These are phyloP conservation scores for Pisolithus tinctorius DNA, from an alignment of 768 basidiomycete species.

Conservation along the genomic window DNA sequence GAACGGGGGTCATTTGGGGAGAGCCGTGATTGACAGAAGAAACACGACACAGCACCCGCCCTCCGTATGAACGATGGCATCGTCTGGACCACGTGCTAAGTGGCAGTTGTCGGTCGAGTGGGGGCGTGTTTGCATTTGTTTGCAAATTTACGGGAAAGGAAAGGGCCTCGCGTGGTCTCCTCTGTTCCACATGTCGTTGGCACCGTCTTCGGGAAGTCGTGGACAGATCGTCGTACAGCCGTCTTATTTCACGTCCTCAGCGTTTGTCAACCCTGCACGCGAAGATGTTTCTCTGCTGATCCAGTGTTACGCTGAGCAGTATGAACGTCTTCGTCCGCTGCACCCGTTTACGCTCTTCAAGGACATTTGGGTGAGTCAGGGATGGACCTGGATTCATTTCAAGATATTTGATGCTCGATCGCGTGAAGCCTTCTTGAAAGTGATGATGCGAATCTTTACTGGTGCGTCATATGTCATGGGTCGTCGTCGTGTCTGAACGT, in stretches of 20 bases:
- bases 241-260: conserved; percentile 69
- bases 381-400: conserved; percentile 76
- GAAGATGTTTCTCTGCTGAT: conserved; percentile 56
- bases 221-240: conserved; percentile 66
- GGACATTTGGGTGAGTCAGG: conserved; percentile 53
- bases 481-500: no score
- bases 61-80: conserved; percentile 45
- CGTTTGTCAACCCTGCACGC: conserved; percentile 59
- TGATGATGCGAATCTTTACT: conserved; percentile 56
- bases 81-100: neutral
- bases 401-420: conserved; percentile 63
- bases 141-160: conserved; percentile 16
- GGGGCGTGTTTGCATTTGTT: conserved; percentile 4
- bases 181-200: conserved; percentile 29
- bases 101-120: neutral
- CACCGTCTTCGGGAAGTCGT: conserved; percentile 48
- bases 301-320: conserved; percentile 45
- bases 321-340: conserved; percentile 25
- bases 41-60: conserved; percentile 48
- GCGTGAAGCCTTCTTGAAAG: conserved; percentile 54
- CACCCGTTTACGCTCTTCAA: conserved; percentile 70
- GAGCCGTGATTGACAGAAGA: conserved; percentile 56
- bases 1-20: conserved; percentile 43
- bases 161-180: neutral
- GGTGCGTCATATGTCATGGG: conserved; percentile 36